Conservation (phyloP, 345 rosid species). For the Pistacia integerrima region DNA sequence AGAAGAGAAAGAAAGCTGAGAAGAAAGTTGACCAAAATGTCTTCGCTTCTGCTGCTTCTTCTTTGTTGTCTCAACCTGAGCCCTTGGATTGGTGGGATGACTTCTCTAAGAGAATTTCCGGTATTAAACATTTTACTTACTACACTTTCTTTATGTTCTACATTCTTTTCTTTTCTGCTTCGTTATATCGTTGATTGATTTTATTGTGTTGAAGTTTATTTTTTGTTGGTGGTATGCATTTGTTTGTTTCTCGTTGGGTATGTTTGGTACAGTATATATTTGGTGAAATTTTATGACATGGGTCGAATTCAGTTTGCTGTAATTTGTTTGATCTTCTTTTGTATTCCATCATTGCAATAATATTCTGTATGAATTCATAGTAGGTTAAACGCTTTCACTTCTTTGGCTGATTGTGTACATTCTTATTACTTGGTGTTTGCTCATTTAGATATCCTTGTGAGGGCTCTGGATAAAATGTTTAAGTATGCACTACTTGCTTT, state of each 20-base stretch:
- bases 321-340: conserved; percentile 23
- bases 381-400: background rate
- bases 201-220: background rate
- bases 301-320: conserved; percentile 26
- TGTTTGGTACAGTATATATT: conserved; percentile 4
- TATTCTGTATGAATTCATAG: conserved; percentile 19
- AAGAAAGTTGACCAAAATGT: conserved; percentile 68
- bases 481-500: background rate
- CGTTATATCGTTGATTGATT: conserved; percentile 21
- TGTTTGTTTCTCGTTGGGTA: conserved; percentile 17
- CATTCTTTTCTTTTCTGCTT: conserved; percentile 12
- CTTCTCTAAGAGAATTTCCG: conserved; percentile 69
- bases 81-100: conserved; percentile 76
- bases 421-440: background rate
- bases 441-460: background rate
- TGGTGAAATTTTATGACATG: conserved; percentile 18
- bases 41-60: conserved; percentile 37
- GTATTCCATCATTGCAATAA: background rate
- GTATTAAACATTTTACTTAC: conserved; percentile 29
- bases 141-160: background rate
- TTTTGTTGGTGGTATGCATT: conserved; percentile 6
- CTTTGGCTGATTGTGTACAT: conserved; percentile 8
- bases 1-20: conserved; percentile 58
- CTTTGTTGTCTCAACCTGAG: conserved; percentile 33
- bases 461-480: no score